A percentile compares a stretch with the other conserved stretches of the same genome.
These are phyloP conservation scores for Cyclotella baltica DNA, from an alignment of 108 stramenopile species.

Conservation along the genomic window DNA sequence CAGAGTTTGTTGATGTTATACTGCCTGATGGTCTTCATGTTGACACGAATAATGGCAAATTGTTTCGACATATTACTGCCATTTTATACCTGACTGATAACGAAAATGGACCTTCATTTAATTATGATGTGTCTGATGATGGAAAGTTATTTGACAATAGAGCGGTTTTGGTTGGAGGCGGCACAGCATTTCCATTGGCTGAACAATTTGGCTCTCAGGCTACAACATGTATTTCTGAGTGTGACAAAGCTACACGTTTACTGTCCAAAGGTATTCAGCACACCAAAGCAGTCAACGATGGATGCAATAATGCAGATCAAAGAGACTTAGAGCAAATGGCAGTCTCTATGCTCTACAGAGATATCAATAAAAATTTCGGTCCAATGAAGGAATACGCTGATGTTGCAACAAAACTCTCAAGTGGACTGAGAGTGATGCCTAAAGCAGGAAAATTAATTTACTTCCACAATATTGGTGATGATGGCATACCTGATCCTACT, in stretches of 20 bases:
- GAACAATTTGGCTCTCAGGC: slow-evolving; percentile 9
- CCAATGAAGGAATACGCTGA: neutral
- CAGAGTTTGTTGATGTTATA: slow-evolving; percentile 21
- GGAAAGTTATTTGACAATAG: neutral
- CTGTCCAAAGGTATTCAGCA: slow-evolving; percentile 35
- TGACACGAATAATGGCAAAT: slow-evolving; percentile 55
- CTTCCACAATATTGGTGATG: slow-evolving; percentile 50
- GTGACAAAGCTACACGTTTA: slow-evolving; percentile 21
- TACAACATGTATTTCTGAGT: slow-evolving; percentile 1
- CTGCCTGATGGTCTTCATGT: slow-evolving; percentile 55
- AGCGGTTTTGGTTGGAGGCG: slow-evolving; percentile 28
- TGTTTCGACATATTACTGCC: slow-evolving; percentile 52
- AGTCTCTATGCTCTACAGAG: slow-evolving; percentile 15
- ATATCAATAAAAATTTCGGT: slow-evolving; percentile 1
- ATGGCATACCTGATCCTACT: slow-evolving; percentile 40
- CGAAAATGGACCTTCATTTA: neutral
- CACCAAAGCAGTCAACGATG: slow-evolving; percentile 29
- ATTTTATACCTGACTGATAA: slow-evolving; percentile 54
- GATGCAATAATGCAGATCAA: slow-evolving; percentile 16
- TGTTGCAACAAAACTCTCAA: neutral
- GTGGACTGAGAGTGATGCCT: slow-evolving; percentile 50
- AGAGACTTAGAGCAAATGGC: slow-evolving; percentile 25
- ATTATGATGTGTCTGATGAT: slow-evolving; percentile 46
- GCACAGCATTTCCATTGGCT: slow-evolving; percentile 54
- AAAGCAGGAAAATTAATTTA: slow-evolving; percentile 42